Evolutionary conservation across 169 alveolate genomes (phyloP).

Genomic region (Perkinsus marinus): DNA sequence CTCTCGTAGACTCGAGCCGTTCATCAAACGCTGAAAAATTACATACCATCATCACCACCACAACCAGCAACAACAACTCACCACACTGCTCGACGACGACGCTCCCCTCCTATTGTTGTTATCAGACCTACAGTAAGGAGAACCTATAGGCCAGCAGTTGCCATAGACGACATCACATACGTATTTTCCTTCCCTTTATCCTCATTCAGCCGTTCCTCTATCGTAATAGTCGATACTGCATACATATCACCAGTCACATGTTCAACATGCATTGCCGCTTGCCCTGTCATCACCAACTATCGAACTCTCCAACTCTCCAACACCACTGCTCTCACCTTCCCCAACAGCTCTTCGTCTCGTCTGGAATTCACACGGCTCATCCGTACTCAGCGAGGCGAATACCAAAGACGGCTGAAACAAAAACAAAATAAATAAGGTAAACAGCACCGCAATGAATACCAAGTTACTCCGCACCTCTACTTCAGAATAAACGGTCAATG

Average conservation of each 20-base stretch:
- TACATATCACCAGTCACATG: background rate
- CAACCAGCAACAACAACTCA: background rate
- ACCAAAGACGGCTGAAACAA: background rate
- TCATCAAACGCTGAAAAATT: background rate
- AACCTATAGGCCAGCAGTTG: background rate
- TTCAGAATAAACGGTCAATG: no score
- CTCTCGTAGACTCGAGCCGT: background rate
- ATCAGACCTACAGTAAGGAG: background rate
- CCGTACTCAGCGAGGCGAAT: background rate
- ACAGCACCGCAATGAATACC: no score
- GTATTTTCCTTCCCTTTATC: background rate
- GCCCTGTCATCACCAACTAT: no score
- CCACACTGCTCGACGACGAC: background rate
- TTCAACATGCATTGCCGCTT: background rate
- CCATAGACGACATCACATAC: background rate
- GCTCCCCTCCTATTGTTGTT: background rate
- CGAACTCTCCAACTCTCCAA: no score
- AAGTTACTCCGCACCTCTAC: no score
- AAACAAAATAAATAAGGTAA: no score
- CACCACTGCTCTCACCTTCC: background rate
- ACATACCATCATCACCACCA: background rate
- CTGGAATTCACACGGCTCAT: background rate
- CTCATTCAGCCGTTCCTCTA: no score
- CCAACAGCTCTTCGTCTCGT: background rate
- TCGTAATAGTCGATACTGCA: background rate